Evolutionary conservation across 768 basidiomycete species (phyloP), one percentile per base, ranked within the genome.

Genomic region (Fomitopsis pulvina): DNA sequence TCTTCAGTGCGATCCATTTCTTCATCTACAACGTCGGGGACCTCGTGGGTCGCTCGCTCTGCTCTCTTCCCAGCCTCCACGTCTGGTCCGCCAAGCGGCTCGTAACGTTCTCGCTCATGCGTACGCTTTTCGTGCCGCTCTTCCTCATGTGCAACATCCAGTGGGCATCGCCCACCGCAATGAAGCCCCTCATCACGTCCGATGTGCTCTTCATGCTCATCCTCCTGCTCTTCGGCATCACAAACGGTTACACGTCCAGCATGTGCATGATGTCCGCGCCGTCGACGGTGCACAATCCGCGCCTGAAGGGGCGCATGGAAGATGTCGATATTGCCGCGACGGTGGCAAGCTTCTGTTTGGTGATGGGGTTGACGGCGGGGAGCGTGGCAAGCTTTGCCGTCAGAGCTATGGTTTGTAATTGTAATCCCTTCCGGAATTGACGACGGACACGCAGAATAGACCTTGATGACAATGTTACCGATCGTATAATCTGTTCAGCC

Each of bases 121-220:
- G 93, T 48, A 86, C 83, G 1, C 60, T 92, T 28, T 94, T 95
- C 68, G 79, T 96, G 42, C 91, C 91, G 26, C 59, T 93, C 37
- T 85, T 95, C 66, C 74, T 95, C n/a, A 72, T 85, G 67, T 95
- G 92, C 74, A 96, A 96, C 61, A 68, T 94, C 37, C 79, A 83
- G 55, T 77, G 74, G 39, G 18, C 54, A 12, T 38, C 51, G 3
- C 29, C 57, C 10, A 56, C 68, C 1, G 50, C 60, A 26, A 50
- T 63, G 4, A 60, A 63, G 7, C 57, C 68, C 8, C 49, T 85
- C 52, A 83, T 94, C 70, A 82, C 70, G 66, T 92, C 90, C 2
- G 92, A 95, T 61, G 43, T 78, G 30, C 42, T 83, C 10, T 95
- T 81, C 70, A 81, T 94, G 79, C 27, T 79, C 22, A 77, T 93